Evolutionary conservation across 176 grass and related monocot genomes (phyloP).

Genomic region (Oryza glaberrima): DNA sequence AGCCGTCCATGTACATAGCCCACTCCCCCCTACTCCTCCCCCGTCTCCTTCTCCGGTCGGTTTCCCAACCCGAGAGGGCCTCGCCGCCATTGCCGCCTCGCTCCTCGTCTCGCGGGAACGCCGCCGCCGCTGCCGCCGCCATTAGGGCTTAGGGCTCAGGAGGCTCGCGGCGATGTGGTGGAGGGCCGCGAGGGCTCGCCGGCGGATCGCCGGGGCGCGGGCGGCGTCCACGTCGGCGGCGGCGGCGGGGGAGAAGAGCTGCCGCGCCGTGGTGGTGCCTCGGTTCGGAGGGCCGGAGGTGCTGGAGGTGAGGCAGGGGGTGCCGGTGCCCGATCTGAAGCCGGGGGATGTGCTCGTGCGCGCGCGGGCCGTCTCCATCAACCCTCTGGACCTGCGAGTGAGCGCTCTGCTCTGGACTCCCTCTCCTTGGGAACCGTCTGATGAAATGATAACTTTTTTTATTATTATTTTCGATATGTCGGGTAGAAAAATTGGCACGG

Average conservation of each 20-base stretch:
- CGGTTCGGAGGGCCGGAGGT: constrained; percentile 89
- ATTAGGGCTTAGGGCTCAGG: constrained; percentile 1
- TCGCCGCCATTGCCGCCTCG: constrained; percentile 33
- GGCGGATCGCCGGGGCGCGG: constrained; percentile 36
- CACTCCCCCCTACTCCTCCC: background rate
- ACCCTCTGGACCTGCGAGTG: constrained; percentile 90
- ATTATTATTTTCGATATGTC: background rate
- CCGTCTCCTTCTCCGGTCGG: constrained; percentile 12
- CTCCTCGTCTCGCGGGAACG: background rate
- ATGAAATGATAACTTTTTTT: background rate
- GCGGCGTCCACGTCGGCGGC: constrained; percentile 34
- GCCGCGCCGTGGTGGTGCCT: constrained; percentile 79
- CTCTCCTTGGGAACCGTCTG: background rate
- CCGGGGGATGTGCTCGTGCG: constrained; percentile 82
- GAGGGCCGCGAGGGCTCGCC: constrained; percentile 43
- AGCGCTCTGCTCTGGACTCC: constrained; percentile 42
- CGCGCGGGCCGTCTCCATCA: constrained; percentile 86
- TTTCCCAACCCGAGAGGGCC: constrained; percentile 15
- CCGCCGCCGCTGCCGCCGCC: background rate
- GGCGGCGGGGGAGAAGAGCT: constrained; percentile 42
- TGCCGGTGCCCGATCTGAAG: constrained; percentile 83
- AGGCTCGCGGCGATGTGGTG: constrained; percentile 54
- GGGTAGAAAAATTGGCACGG: background rate
- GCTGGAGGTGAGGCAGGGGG: constrained; percentile 66
- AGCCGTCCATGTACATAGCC: constrained; percentile 19